A percentile compares a stretch with the other conserved stretches of the same genome.
phyloP scores from a whole-genome alignment of 306 rosid genomes.

The Cajanus cajan region DNA sequence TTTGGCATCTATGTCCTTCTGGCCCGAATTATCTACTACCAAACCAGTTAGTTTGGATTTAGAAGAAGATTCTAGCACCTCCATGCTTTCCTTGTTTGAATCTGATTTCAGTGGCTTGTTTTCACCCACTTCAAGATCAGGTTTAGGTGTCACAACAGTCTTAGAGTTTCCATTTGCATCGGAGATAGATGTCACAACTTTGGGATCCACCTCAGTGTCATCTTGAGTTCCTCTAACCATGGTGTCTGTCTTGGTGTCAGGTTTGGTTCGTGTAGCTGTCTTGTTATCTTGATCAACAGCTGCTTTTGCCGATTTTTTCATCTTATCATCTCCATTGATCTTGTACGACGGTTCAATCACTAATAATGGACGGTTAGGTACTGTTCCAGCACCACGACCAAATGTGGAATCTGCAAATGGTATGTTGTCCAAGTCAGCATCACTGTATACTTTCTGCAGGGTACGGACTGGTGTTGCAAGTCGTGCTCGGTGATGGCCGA shows the following conservation, averaged over 20 bases:
- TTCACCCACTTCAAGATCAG: conserved; percentile 44
- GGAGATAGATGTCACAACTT: conserved; percentile 34
- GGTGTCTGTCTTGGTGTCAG: conserved; percentile 47
- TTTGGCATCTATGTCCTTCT: conserved; percentile 33
- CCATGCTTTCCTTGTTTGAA: conserved; percentile 35
- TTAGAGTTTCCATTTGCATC: conserved; percentile 43
- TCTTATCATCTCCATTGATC: conserved; percentile 67
- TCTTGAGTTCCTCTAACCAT: conserved; percentile 45
- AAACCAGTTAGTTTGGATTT: conserved; percentile 27
- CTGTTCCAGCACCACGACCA: conserved; percentile 42
- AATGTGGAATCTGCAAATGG: conserved; percentile 69
- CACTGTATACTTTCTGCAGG: conserved; percentile 68
- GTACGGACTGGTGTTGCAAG: conserved; percentile 99
- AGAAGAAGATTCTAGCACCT: conserved; percentile 36
- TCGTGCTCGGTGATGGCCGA: conserved; percentile 91
- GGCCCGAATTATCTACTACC: conserved; percentile 26
- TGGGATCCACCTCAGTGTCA: conserved; percentile 47
- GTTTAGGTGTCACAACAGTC: conserved; percentile 26
- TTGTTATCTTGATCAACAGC: conserved; percentile 65
- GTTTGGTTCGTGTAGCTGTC: conserved; percentile 39
- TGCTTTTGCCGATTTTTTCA: conserved; percentile 45
- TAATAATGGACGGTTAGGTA: conserved; percentile 62
- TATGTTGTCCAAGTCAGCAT: conserved; percentile 65
- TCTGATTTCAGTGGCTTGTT: conserved; percentile 41
- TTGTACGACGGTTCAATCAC: conserved; percentile 72